phyloP scores from a whole-genome alignment of 208 protist species.

The Trypanosoma lewisi region DNA sequence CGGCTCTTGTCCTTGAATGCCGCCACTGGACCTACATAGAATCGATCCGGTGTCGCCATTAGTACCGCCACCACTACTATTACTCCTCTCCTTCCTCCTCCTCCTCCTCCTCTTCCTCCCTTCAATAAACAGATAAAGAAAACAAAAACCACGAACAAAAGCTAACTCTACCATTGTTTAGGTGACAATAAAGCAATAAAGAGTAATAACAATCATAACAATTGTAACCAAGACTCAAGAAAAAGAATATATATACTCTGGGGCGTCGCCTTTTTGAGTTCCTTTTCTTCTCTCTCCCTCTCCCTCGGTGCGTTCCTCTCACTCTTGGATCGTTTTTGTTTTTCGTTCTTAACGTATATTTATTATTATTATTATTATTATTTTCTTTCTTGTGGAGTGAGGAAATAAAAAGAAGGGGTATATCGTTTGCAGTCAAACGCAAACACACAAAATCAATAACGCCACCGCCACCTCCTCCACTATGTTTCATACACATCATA shows the following conservation, averaged over 20 bases:
- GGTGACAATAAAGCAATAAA: not conserved
- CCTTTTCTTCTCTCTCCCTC: not conserved
- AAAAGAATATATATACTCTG: constrained; percentile 2
- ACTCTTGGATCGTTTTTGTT: no score
- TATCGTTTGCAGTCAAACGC: no score
- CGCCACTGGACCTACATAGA: constrained; percentile 20
- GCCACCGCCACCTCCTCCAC: no score
- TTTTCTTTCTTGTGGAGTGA: constrained; percentile 13
- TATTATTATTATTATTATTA: constrained; percentile 3
- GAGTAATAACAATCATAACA: not conserved
- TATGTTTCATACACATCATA: no score
- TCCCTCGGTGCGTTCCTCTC: no score
- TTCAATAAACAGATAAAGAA: not conserved
- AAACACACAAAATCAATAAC: no score
- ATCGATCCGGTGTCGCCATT: constrained; percentile 10
- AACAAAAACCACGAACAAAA: not conserved
- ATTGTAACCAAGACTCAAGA: not conserved
- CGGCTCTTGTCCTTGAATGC: constrained; percentile 42
- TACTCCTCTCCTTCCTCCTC: not conserved
- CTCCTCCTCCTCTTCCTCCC: not conserved
- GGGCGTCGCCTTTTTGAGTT: not conserved
- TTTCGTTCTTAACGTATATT: not conserved
- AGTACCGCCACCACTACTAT: no score
- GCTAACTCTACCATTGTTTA: not conserved
- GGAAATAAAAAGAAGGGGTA: no score